Evolutionary conservation across 2,329 filamentous ascomycete species (phyloP).

Genomic region (Microdochium nivale): DNA sequence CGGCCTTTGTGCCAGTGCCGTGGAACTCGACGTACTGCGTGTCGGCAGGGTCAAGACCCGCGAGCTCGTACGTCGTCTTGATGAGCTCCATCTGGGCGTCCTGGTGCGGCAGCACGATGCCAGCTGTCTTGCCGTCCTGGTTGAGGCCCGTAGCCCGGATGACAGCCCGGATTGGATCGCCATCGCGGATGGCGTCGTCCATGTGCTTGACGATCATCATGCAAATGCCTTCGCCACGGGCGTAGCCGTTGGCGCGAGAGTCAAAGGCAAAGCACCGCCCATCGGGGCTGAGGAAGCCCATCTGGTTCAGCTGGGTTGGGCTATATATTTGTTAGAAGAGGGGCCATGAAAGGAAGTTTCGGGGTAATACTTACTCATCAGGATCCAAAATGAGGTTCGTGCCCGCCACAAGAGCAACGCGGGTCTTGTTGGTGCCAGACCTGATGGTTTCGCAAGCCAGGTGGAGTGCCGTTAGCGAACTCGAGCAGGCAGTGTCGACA

Average conservation of each 20-base stretch:
- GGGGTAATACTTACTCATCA: background rate
- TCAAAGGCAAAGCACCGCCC: conserved; percentile 5
- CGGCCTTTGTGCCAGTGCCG: conserved; percentile 7
- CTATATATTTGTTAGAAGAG: no score
- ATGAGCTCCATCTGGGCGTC: conserved; percentile 18
- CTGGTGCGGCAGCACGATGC: conserved; percentile 11
- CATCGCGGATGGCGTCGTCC: conserved; percentile 29
- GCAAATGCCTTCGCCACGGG: conserved; percentile 40
- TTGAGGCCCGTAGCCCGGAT: conserved; percentile 15
- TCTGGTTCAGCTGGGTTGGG: conserved; percentile 4
- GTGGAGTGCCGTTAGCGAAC: conserved; percentile 20
- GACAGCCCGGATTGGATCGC: conserved; percentile 23
- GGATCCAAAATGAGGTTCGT: conserved; percentile 4
- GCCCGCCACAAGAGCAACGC: conserved; percentile 3
- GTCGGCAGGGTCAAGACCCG: conserved; percentile 3
- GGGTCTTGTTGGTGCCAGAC: background rate
- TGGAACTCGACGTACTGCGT: conserved; percentile 17
- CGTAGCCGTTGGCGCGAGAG: conserved; percentile 12
- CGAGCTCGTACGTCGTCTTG: conserved; percentile 12
- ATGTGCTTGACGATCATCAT: conserved; percentile 40
- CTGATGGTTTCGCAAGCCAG: conserved; percentile 9
- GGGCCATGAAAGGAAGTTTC: no score
- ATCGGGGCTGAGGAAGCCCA: conserved; percentile 26
- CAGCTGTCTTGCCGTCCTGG: conserved; percentile 11
- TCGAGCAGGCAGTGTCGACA: conserved; percentile 27